A percentile compares a stretch with the other conserved stretches of the same genome.
Evolutionary conservation across 352 stramenopile genomes (phyloP).

Genomic region (Phytophthora cactorum): DNA sequence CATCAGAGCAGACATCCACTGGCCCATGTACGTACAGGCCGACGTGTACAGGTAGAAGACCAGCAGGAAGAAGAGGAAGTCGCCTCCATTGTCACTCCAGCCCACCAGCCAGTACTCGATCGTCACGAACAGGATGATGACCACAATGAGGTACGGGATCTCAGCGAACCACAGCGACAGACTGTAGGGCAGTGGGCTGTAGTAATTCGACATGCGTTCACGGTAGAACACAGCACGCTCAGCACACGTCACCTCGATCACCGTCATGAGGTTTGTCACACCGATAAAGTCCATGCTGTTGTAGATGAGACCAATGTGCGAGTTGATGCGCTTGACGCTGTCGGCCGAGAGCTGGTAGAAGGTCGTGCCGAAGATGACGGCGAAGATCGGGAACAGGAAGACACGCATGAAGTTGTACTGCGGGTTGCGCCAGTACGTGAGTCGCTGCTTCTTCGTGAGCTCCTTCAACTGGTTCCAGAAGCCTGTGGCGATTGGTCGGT

Average conservation of each 20-base stretch:
- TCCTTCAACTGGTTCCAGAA: too few relatives aligned
- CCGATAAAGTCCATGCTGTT: slow-evolving; percentile 78
- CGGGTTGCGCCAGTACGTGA: too few relatives aligned
- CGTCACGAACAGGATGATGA: slow-evolving; percentile 43
- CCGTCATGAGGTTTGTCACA: slow-evolving; percentile 64
- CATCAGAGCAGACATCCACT: slow-evolving; percentile 76
- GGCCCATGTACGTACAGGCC: slow-evolving; percentile 62
- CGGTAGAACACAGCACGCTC: slow-evolving; percentile 71
- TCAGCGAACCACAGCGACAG: slow-evolving; percentile 65
- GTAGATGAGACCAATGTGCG: slow-evolving; percentile 69
- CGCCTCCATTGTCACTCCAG: not conserved
- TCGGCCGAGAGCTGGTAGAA: slow-evolving; percentile 1
- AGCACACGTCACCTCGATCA: slow-evolving; percentile 60
- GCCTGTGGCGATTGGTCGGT: too few relatives aligned
- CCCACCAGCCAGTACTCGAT: slow-evolving; percentile 9
- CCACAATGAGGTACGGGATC: slow-evolving; percentile 60
- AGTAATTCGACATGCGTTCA: slow-evolving; percentile 8
- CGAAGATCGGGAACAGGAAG: too few relatives aligned
- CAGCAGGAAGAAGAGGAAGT: slow-evolving; percentile 25
- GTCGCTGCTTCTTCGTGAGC: too few relatives aligned
- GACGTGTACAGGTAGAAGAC: slow-evolving; percentile 68
- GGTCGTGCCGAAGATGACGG: too few relatives aligned
- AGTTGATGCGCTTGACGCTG: slow-evolving; percentile 44
- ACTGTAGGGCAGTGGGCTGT: slow-evolving; percentile 45
- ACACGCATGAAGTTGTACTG: too few relatives aligned